These are phyloP conservation scores for Acacia crassicarpa DNA, from an alignment of 306 rosid genomes.

Conservation along the genomic window DNA sequence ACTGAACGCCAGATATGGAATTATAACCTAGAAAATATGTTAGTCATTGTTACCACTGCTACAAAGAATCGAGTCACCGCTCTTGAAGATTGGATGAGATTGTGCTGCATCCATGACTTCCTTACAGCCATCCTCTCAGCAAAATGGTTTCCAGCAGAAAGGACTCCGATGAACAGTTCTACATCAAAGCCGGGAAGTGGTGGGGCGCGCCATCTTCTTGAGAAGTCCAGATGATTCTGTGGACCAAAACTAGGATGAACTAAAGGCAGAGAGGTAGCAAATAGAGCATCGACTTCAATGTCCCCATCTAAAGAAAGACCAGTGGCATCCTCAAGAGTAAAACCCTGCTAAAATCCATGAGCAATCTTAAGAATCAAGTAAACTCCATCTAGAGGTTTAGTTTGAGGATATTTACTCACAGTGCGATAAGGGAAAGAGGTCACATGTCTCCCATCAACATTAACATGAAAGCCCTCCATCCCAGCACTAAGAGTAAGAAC, in stretches of 20 bases:
- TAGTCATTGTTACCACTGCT: conserved; percentile 57
- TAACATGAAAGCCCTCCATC: conserved; percentile 83
- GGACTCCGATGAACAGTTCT: conserved; percentile 75
- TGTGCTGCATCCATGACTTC: conserved; percentile 95
- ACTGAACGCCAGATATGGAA: neutral
- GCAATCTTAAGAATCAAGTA: conserved; percentile 14
- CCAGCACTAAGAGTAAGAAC: conserved; percentile 89
- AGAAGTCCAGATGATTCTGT: conserved; percentile 63
- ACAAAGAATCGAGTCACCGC: conserved; percentile 84
- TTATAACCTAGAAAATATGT: conserved; percentile 7
- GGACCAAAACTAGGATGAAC: conserved; percentile 87
- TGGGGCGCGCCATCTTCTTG: conserved; percentile 65
- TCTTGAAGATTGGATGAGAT: conserved; percentile 58
- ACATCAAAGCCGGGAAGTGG: conserved; percentile 48
- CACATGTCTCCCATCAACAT: conserved; percentile 81
- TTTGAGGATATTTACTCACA: conserved; percentile 55
- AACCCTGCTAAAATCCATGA: conserved; percentile 56
- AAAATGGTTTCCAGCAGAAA: conserved; percentile 94
- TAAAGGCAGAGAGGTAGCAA: conserved; percentile 77
- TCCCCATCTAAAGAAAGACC: conserved; percentile 76
- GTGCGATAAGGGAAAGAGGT: conserved; percentile 81
- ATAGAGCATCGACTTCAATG: conserved; percentile 64
- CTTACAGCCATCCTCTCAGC: conserved; percentile 91
- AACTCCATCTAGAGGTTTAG: conserved; percentile 6
- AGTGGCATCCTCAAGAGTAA: conserved; percentile 92